Conservation (phyloP, 140 eudicot genomes). For the Senecio squalidus region DNA sequence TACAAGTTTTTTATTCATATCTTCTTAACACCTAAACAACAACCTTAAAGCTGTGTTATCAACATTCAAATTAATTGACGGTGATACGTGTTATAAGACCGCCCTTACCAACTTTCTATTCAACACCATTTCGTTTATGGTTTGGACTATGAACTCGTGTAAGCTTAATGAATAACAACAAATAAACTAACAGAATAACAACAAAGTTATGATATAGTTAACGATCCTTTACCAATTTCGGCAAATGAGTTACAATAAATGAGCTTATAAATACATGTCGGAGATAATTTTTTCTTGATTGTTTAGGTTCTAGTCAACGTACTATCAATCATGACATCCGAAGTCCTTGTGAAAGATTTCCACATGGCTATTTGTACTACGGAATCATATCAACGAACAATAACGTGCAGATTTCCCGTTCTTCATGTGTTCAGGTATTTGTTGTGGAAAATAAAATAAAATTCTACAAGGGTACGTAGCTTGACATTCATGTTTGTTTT, state of each 20-base stretch:
- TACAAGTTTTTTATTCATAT: too few relatives aligned
- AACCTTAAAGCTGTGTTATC: too few relatives aligned
- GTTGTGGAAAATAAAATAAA: background rate
- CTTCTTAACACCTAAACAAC: too few relatives aligned
- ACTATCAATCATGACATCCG: background rate
- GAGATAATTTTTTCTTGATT: background rate
- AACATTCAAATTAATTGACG: too few relatives aligned
- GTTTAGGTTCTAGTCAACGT: background rate
- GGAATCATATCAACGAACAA: background rate
- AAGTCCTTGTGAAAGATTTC: background rate
- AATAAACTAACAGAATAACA: too few relatives aligned
- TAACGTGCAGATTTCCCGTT: background rate
- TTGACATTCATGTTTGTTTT: background rate
- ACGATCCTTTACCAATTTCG: too few relatives aligned
- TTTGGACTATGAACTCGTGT: too few relatives aligned
- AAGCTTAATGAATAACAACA: too few relatives aligned
- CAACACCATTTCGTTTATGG: too few relatives aligned
- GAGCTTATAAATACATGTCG: background rate
- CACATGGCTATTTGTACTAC: background rate
- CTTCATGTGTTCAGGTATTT: background rate
- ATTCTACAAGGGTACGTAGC: background rate
- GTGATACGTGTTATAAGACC: too few relatives aligned
- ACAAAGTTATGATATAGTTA: too few relatives aligned
- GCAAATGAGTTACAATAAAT: conserved; percentile 9
- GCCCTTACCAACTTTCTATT: too few relatives aligned